phyloP scores from a whole-genome alignment of 352 stramenopile species.

The Pythium dissimile region DNA sequence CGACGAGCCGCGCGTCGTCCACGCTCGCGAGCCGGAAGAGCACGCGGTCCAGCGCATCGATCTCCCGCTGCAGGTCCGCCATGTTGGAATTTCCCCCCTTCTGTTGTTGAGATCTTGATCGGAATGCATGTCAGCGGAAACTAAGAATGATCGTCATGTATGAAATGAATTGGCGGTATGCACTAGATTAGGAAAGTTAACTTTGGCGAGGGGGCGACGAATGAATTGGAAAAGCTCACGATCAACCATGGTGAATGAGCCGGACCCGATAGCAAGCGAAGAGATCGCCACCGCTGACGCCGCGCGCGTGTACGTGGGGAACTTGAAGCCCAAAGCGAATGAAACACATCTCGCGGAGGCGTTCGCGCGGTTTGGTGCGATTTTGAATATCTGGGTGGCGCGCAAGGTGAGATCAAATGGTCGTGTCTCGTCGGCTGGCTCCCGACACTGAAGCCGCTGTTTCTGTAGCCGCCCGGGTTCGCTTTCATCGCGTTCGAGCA shows the following conservation, averaged over 20 bases:
- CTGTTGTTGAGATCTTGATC: too few species aligned
- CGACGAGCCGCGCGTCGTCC: constrained; percentile 57
- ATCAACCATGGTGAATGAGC: neutral
- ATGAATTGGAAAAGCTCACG: too few species aligned
- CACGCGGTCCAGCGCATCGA: constrained; percentile 69
- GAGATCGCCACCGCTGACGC: neutral
- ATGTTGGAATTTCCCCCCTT: constrained; percentile 1
- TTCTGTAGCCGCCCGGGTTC: constrained; percentile 66
- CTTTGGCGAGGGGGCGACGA: neutral
- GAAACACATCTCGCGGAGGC: constrained; percentile 56
- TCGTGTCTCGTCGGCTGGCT: neutral
- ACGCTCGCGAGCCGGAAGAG: constrained; percentile 74
- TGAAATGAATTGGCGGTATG: too few species aligned
- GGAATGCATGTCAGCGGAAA: constrained; percentile 4
- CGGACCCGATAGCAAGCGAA: neutral
- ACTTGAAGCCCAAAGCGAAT: constrained; percentile 66
- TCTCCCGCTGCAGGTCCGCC: constrained; percentile 40
- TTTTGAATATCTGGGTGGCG: constrained; percentile 73
- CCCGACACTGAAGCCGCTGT: constrained; percentile 1
- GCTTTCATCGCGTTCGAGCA: constrained; percentile 69
- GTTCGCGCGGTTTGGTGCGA: constrained; percentile 63
- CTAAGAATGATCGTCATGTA: neutral
- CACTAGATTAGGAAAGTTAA: neutral
- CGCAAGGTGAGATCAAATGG: constrained; percentile 40
- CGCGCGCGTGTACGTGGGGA: constrained; percentile 73